A percentile compares a stretch with the other conserved stretches of the same genome.
phyloP scores from a whole-genome alignment of 306 rosid genomes.

The Cyamopsis tetragonoloba region DNA sequence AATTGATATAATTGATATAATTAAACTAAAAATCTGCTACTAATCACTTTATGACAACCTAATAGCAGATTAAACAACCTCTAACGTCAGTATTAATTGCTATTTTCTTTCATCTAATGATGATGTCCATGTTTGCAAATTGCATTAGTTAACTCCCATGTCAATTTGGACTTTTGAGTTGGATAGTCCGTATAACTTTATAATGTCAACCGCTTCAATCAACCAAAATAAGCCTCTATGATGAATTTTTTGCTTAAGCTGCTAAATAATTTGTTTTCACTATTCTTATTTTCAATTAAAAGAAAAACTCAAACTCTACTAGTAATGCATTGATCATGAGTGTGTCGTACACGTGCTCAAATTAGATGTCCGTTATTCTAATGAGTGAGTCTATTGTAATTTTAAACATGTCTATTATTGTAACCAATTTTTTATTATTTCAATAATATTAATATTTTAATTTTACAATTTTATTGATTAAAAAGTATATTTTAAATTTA shows the following conservation, averaged over 20 bases:
- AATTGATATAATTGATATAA: neutral
- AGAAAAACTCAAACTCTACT: neutral
- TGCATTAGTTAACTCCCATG: neutral
- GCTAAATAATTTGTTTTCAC: neutral
- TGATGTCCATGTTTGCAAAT: slow-evolving; percentile 22
- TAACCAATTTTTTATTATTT: no score
- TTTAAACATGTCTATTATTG: no score
- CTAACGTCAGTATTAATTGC: neutral
- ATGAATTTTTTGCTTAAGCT: neutral
- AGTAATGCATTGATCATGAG: neutral
- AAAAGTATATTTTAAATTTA: no score
- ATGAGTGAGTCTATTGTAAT: no score
- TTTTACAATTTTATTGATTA: no score
- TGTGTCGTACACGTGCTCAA: neutral
- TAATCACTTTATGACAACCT: neutral
- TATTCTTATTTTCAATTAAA: neutral
- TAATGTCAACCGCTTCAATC: neutral
- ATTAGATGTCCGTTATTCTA: no score
- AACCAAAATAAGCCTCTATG: neutral
- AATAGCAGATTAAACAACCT: neutral
- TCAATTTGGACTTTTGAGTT: slow-evolving; percentile 10
- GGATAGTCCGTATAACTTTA: neutral
- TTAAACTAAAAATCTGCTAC: neutral
- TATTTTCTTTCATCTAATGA: slow-evolving; percentile 1
- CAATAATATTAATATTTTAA: no score